phyloP scores from a whole-genome alignment of 2,329 filamentous ascomycete genomes.

The Cladosporium sp. region DNA sequence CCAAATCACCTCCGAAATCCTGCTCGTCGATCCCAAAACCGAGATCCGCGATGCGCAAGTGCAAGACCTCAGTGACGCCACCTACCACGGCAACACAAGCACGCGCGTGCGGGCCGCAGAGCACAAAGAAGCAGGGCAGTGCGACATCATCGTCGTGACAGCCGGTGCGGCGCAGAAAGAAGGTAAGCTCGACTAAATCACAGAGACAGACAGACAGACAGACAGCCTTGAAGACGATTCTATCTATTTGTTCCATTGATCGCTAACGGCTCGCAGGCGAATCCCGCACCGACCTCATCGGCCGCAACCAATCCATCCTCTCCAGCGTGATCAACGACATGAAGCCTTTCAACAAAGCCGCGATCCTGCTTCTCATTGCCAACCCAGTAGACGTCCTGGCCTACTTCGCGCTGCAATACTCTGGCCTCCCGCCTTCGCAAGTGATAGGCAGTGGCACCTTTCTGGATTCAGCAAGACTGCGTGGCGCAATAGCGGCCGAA shows the following conservation, averaged over 20 bases:
- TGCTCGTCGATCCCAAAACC: constrained; percentile 51
- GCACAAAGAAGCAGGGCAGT: constrained; percentile 48
- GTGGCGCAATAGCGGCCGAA: constrained; percentile 40
- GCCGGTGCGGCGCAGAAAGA: constrained; percentile 50
- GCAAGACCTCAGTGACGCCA: constrained; percentile 50
- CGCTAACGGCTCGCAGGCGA: constrained; percentile 35
- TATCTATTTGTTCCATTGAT: too few species aligned
- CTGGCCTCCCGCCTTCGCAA: constrained; percentile 45
- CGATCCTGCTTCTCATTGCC: constrained; percentile 50
- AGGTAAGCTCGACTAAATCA: too few species aligned
- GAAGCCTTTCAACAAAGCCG: constrained; percentile 45
- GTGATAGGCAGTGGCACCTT: constrained; percentile 53
- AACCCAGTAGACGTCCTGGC: constrained; percentile 56
- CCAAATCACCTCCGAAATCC: constrained; percentile 48
- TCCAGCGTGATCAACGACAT: constrained; percentile 46
- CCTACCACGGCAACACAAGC: constrained; percentile 41
- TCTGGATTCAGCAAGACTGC: constrained; percentile 49
- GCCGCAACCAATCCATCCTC: constrained; percentile 48
- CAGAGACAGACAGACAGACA: too few species aligned
- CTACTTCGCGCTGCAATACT: constrained; percentile 45
- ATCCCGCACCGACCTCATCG: constrained; percentile 44
- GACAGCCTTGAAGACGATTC: too few species aligned
- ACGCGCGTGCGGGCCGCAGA: constrained; percentile 44
- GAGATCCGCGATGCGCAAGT: constrained; percentile 47
- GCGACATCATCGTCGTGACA: constrained; percentile 53